Evolutionary conservation across 2,329 filamentous ascomycete genomes (phyloP), one percentile per base, ranked within the genome.

Genomic region (Stachybotrys chlorohalonatus): DNA sequence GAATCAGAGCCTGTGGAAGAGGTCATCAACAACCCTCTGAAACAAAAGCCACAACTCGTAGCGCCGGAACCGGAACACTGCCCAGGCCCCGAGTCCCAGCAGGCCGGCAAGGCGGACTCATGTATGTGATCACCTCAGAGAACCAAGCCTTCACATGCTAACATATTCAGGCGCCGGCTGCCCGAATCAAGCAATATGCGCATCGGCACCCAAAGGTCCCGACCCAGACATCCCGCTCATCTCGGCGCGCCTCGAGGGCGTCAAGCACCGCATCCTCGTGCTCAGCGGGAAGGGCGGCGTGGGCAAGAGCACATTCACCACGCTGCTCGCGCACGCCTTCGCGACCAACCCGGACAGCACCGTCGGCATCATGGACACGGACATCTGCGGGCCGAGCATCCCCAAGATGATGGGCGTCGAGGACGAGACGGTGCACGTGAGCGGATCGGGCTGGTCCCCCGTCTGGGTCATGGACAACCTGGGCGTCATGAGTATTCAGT

Each of bases 371-470:
- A 96, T 97, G 90, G 94, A 99, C 72, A 95, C 94, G 7, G 94
- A 99, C 70, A 96, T 99, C 58, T 96, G 91, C 73, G 94, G 94
- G 0, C 94, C 94, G 1, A 90, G 85, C 59, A 96, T 99, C 64
- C 94, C 94, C 17, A 96, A 96, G 75, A 97, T 99, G 93, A 92
- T 99, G 86, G 94, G 94, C 39, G 93, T 96, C 1, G 92, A 96
- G 71, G 76, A 84, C 31, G 93, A 99, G 73, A 95, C 89, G 1
- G 94, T 99, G 53, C 94, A 99, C 69, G 84, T 96, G 53, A 94
- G 86, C 66, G 87, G 83, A 53, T 83, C 86, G 1, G 94, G 94
- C 2, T 96, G 92, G 94, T 90, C 87, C 66, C 94, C 94, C 0
- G 93, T 97, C 13, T 97, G 92, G 89, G 92, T 96, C 15, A 82